These are phyloP conservation scores for Tolypocladium nubicola DNA, from an alignment of 2,329 filamentous ascomycete species.

Conservation along the genomic window DNA sequence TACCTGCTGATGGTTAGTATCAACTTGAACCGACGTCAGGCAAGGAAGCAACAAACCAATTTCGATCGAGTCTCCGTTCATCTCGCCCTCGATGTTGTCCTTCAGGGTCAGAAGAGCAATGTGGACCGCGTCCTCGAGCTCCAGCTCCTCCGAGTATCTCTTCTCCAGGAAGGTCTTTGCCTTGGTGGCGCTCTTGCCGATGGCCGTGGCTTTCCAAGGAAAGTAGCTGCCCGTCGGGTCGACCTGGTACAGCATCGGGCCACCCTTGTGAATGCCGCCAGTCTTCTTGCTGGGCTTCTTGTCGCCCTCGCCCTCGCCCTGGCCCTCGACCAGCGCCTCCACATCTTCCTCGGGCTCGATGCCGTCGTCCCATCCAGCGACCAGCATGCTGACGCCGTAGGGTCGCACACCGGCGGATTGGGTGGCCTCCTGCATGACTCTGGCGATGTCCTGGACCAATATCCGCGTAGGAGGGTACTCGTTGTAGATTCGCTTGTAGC, in stretches of 20 bases:
- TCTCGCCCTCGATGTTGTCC: conserved; percentile 98
- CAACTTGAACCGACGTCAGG: background rate
- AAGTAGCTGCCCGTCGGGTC: conserved; percentile 99
- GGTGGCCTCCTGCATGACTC: conserved; percentile 97
- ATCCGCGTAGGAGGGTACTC: conserved; percentile 99
- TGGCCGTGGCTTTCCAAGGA: conserved; percentile 98
- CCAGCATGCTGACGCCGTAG: conserved; percentile 89
- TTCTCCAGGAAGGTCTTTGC: conserved; percentile 99
- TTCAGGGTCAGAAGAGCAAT: conserved; percentile 95
- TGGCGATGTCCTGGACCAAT: conserved; percentile 94
- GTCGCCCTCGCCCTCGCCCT: conserved; percentile 59
- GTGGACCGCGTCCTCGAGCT: conserved; percentile 96
- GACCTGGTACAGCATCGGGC: conserved; percentile 96
- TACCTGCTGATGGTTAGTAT: conserved; percentile 48
- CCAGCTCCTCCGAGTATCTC: conserved; percentile 92
- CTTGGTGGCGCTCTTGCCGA: conserved; percentile 95
- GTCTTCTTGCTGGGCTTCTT: conserved; percentile 77
- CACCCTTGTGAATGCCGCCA: conserved; percentile 88
- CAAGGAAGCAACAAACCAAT: conserved; percentile 55
- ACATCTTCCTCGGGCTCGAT: conserved; percentile 75
- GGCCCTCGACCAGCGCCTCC: conserved; percentile 42
- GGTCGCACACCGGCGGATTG: conserved; percentile 95
- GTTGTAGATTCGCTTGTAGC: conserved; percentile 99
- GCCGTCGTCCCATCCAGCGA: conserved; percentile 97
- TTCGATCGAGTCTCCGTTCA: conserved; percentile 97